These are phyloP conservation scores for Neurospora terricola DNA, from an alignment of 495 filamentous ascomycete species.

Conservation along the genomic window DNA sequence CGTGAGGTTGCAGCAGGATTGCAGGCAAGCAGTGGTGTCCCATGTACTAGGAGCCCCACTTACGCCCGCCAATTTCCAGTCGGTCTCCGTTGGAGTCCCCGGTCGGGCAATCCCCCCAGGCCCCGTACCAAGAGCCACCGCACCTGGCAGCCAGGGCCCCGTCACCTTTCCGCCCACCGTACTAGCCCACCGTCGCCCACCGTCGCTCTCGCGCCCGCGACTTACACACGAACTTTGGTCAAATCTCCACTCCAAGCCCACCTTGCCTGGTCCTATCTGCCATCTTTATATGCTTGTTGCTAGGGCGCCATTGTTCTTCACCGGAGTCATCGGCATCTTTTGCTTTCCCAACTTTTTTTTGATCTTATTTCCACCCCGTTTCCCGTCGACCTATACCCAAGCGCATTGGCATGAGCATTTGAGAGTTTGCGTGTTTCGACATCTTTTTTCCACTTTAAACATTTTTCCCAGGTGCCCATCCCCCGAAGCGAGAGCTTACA, in stretches of 20 bases:
- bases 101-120: neutral
- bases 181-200: neutral
- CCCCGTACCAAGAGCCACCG: neutral
- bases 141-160: neutral
- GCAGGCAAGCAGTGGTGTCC: neutral
- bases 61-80: neutral
- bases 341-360: constrained; percentile 10
- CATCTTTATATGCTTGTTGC: neutral
- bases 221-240: constrained; percentile 13
- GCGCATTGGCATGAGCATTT: neutral
- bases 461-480: neutral
- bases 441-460: neutral
- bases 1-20: neutral
- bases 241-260: constrained; percentile 27
- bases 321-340: constrained; percentile 19
- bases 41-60: neutral
- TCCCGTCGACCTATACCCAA: neutral
- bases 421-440: neutral
- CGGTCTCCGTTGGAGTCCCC: neutral
- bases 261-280: constrained; percentile 9
- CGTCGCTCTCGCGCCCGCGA: constrained; percentile 4
- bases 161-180: neutral
- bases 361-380: constrained; percentile 6
- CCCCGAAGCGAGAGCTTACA: neutral
- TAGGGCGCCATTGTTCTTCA: constrained; percentile 10